These are phyloP conservation scores for Lentinula aciculospora DNA, from an alignment of 768 basidiomycete species.

Conservation along the genomic window DNA sequence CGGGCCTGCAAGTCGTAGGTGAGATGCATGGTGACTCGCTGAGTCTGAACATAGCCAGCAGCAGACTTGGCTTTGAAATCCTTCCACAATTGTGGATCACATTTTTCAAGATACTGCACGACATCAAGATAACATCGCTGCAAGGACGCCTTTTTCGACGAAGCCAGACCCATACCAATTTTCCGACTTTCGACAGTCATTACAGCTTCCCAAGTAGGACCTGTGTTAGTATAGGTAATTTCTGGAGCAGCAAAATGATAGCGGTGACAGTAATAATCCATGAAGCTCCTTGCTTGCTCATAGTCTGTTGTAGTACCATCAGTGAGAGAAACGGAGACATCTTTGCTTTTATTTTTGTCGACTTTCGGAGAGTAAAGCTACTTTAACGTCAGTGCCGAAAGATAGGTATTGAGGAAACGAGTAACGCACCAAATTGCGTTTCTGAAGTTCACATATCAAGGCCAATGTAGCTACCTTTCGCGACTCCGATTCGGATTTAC, in stretches of 20 bases:
- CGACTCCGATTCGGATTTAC: constrained; percentile 52
- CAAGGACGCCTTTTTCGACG: constrained; percentile 67
- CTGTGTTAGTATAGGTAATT: constrained; percentile 43
- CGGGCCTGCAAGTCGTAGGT: constrained; percentile 59
- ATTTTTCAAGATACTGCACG: constrained; percentile 77
- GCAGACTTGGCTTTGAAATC: constrained; percentile 56
- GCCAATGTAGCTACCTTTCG: constrained; percentile 73
- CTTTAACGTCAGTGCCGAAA: background rate
- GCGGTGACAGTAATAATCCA: constrained; percentile 89
- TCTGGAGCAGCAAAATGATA: constrained; percentile 74
- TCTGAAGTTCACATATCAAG: constrained; percentile 65
- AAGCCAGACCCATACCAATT: constrained; percentile 74
- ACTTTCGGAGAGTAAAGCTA: constrained; percentile 4
- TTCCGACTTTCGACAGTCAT: constrained; percentile 73
- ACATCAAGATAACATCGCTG: constrained; percentile 83
- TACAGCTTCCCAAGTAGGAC: constrained; percentile 58
- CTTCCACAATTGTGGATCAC: constrained; percentile 78
- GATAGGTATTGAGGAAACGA: background rate
- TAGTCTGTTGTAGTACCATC: constrained; percentile 53
- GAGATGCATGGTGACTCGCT: constrained; percentile 62
- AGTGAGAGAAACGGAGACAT: constrained; percentile 32
- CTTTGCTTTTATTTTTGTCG: constrained; percentile 11
- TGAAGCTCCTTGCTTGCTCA: constrained; percentile 79
- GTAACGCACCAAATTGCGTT: constrained; percentile 56
- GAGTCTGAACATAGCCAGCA: constrained; percentile 64